Evolutionary conservation across 2,329 filamentous ascomycete genomes (phyloP), one percentile per base, ranked within the genome.

Genomic region (Ceratocystis eucalypticola): DNA sequence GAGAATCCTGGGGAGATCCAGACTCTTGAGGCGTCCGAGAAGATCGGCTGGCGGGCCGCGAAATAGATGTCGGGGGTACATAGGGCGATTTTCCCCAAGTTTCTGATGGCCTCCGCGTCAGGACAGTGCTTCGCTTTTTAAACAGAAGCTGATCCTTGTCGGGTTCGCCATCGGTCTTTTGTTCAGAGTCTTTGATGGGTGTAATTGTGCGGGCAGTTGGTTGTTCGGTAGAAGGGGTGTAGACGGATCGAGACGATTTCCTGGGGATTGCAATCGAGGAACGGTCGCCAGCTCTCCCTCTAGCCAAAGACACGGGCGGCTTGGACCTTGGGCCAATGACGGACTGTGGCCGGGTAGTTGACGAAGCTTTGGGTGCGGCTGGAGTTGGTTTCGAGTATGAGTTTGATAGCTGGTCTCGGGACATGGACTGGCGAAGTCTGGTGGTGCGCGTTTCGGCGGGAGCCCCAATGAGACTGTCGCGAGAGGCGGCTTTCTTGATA

Each of bases 61-160:
- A 44, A n/a, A 46, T 20, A 15, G 62, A 46, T 41, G 37, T 41
- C 2, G 64, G 67, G 30, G 67, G 66, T 12, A 68, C 64, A 64
- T 68, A 68, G 15, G 66, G 67, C 20, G 67, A 68, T 25, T 66
- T 66, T 2, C 62, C 50, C 57, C 50, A 61, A 5, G 62, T 68
- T 50, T 74, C 73, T 0, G 73, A 74, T 0, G 72, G 71, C n/a
- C 72, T 72, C 22, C 73, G 70, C 28, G 75, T 74, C n/a, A 74
- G 68, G 4, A 68, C 70, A 37, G 71, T 73, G 28, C 37, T 68
- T 22, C 55, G 55, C 20, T 68, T 68, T 48, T 66, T 68, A 41
- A 66, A 68, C 5, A 64, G 53, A 1, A 55, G 53, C 20, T 68
- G 41, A 7, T 66, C 67, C 28, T 48, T 50, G 5, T 22, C 30